Base-by-base conservation (phyloP, 2,329 filamentous ascomycete genomes). In the Tympanopsis confertula region DNA sequence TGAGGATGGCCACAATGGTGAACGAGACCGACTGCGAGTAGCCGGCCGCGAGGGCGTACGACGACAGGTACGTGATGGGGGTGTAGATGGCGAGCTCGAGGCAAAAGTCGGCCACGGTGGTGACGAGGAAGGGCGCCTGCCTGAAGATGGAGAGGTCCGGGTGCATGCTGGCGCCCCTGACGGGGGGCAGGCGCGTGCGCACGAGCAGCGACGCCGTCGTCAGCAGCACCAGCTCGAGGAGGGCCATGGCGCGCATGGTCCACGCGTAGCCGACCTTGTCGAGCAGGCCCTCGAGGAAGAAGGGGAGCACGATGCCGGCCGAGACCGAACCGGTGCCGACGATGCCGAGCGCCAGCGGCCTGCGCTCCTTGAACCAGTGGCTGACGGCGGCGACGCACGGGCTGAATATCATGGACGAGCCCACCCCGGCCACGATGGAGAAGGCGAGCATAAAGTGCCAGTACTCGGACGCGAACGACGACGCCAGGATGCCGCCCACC, bases 251-350 rank as follows among this genome's bases (percentile, higher is more conserved):
- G 29, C 40, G 40, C 17, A 46, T 42, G 13, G 47, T 39, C 10
- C 29, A 36, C 20, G 18, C 42, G 50, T 50, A 56, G 13, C 39
- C 19, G 18, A 48, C 40, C 5, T 36, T 35, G 17, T 43, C 38
- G 18, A 55, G 51, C 5, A 53, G 47, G 2, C 30, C 39, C 36
- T 50, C 44, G 20, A 55, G 45, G 7, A 50, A 35, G 5, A 55
- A 40, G 2, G 51, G 51, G 43, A 52, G 50, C 30, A 54, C 43
- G 13, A 55, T 48, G n/a, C 53, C 53, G n/a, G 51, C 51, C 2
- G 53, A 37, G 4, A 50, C 50, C 5, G 50, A 45, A 1, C 54
- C 51, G 18, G 49, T 38, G 15, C 50, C 48, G 35, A 50, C 48
- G 30, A 49, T 44, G 3, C 50, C 52, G 13, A 45, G 47, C 1